Conservation (phyloP, 805 yeast genomes). For the Phaffomyces opuntiae region DNA sequence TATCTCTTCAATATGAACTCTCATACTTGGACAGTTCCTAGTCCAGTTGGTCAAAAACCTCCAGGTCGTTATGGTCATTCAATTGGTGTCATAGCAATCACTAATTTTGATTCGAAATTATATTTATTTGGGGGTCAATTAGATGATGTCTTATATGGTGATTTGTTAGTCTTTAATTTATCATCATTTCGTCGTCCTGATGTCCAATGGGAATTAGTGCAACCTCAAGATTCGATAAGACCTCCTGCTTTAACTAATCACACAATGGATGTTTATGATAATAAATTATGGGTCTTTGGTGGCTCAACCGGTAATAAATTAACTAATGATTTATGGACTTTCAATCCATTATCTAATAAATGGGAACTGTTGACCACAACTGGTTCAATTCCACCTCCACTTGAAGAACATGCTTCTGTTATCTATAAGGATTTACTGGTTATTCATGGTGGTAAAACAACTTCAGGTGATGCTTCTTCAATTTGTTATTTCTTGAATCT, state of each 20-base stretch:
- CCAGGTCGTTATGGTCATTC: constrained; percentile 94
- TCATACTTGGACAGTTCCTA: constrained; percentile 72
- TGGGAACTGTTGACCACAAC: constrained; percentile 69
- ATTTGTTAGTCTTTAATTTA: constrained; percentile 79
- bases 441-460: constrained; percentile 84
- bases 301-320: constrained; percentile 76
- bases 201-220: constrained; percentile 76
- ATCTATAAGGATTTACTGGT: constrained; percentile 72
- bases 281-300: constrained; percentile 82
- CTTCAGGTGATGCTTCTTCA: constrained; percentile 59
- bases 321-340: constrained; percentile 72
- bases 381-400: constrained; percentile 71
- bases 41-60: constrained; percentile 71
- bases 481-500: constrained; percentile 72
- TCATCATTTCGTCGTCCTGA: constrained; percentile 77
- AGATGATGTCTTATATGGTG: constrained; percentile 75
- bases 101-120: constrained; percentile 50
- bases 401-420: constrained; percentile 88
- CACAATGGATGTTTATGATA: constrained; percentile 74
- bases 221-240: constrained; percentile 39
- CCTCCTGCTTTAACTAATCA: constrained; percentile 92
- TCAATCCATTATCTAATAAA: constrained; percentile 55
- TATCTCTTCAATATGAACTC: constrained; percentile 80
- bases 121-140: constrained; percentile 94
- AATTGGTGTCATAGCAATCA: constrained; percentile 63